Conservation (phyloP, 208 protist species). For the Trypanosoma lewisi region DNA sequence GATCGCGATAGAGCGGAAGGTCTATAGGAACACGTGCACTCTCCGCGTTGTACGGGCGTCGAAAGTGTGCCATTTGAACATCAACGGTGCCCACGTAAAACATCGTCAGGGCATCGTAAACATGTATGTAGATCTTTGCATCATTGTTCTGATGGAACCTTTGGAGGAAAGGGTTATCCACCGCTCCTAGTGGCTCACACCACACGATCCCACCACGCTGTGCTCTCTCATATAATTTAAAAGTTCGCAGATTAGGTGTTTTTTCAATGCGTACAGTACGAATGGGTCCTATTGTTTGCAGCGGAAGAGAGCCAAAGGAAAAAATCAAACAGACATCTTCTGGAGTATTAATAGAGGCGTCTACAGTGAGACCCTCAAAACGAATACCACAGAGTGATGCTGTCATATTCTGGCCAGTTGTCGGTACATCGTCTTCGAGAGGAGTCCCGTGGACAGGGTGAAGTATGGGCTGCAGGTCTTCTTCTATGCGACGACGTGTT, state of each 20-base stretch:
- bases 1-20: conserved; percentile 64
- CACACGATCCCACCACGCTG: conserved; percentile 68
- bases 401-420: conserved; percentile 30
- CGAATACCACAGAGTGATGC: conserved; percentile 71
- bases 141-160: conserved; percentile 54
- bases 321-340: conserved; percentile 79
- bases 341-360: conserved; percentile 52
- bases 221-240: conserved; percentile 53
- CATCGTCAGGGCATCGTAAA: conserved; percentile 88
- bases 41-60: conserved; percentile 61
- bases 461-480: conserved; percentile 68
- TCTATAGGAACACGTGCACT: conserved; percentile 62
- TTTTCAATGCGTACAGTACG: conserved; percentile 51
- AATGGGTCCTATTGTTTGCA: conserved; percentile 74
- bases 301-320: conserved; percentile 80
- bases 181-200: conserved; percentile 70
- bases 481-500: conserved; percentile 50
- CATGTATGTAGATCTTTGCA: conserved; percentile 69
- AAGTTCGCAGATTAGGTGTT: conserved; percentile 33
- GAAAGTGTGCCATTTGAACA: conserved; percentile 65
- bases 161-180: conserved; percentile 45
- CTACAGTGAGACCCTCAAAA: conserved; percentile 86
- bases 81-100: conserved; percentile 79
- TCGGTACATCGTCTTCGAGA: conserved; percentile 50
- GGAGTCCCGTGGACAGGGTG: conserved; percentile 60